phyloP scores from a whole-genome alignment of 768 basidiomycete genomes.

The Pseudohyphozyma bogoriensis region DNA sequence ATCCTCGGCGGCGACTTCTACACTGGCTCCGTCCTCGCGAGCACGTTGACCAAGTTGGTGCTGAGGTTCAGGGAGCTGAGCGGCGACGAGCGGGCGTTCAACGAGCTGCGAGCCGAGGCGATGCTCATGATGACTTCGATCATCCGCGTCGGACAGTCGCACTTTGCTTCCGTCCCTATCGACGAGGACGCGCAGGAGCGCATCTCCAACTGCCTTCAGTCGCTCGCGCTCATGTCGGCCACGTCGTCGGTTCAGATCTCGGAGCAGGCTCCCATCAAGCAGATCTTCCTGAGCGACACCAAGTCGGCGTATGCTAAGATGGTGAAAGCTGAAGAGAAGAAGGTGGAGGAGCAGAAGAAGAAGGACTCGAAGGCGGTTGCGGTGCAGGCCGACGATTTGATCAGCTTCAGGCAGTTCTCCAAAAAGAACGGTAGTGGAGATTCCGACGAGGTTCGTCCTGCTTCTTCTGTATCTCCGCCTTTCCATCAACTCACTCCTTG shows the following conservation, averaged over 20 bases:
- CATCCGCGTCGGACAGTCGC: slow-evolving; percentile 94
- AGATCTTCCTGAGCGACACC: slow-evolving; percentile 57
- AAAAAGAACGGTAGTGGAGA: slow-evolving; percentile 79
- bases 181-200: slow-evolving; percentile 97
- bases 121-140: slow-evolving; percentile 98
- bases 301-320: slow-evolving; percentile 87
- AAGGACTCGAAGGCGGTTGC: slow-evolving; percentile 57
- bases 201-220: slow-evolving; percentile 90
- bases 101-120: slow-evolving; percentile 77
- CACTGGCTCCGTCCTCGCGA: slow-evolving; percentile 81
- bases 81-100: slow-evolving; percentile 43
- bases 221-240: slow-evolving; percentile 55
- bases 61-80: slow-evolving; percentile 54
- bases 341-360: slow-evolving; percentile 81
- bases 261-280: slow-evolving; percentile 41
- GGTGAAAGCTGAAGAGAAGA: slow-evolving; percentile 93
- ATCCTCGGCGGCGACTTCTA: slow-evolving; percentile 95
- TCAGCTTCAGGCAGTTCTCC: slow-evolving; percentile 87
- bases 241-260: slow-evolving; percentile 49
- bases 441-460: slow-evolving; percentile 41
- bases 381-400: slow-evolving; percentile 87
- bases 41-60: slow-evolving; percentile 81
- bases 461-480: background rate
- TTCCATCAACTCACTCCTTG: background rate
- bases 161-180: slow-evolving; percentile 85